Evolutionary conservation across 2,329 filamentous ascomycete genomes (phyloP).

Genomic region (Didymellaceae sp.): DNA sequence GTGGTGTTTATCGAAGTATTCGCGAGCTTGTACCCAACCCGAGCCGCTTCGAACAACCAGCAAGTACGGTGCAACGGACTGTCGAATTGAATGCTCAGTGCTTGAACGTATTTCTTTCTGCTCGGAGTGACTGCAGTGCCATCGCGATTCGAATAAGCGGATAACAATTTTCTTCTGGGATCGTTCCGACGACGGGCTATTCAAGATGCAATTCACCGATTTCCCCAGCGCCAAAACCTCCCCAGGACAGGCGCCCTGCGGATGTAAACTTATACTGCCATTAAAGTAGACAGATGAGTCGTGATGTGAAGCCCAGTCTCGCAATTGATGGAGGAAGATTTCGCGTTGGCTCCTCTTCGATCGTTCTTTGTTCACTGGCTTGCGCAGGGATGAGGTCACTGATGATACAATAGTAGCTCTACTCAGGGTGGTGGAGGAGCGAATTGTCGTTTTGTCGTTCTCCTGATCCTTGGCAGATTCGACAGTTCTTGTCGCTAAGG

Average conservation of each 20-base stretch:
- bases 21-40: slow-evolving; percentile 39
- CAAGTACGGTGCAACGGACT: slow-evolving; percentile 25
- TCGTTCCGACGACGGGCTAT: slow-evolving; percentile 19
- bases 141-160: slow-evolving; percentile 34
- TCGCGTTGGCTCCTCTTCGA: slow-evolving; percentile 28
- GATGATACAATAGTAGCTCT: slow-evolving; percentile 3
- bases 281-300: slow-evolving; percentile 40
- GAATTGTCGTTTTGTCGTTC: not conserved
- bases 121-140: not conserved
- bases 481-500: not conserved
- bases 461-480: not conserved
- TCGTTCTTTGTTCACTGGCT: slow-evolving; percentile 25
- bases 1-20: slow-evolving; percentile 38
- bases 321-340: slow-evolving; percentile 31
- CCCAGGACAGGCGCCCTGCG: slow-evolving; percentile 6
- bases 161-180: slow-evolving; percentile 30
- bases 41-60: slow-evolving; percentile 39
- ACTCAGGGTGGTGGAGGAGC: not conserved
- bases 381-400: slow-evolving; percentile 18
- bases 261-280: slow-evolving; percentile 33
- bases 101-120: not conserved
- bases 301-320: slow-evolving; percentile 35
- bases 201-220: slow-evolving; percentile 37
- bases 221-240: slow-evolving; percentile 31
- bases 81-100: not conserved